A percentile compares a stretch with the other conserved stretches of the same genome.
Evolutionary conservation across 1,284 basidiomycete species (phyloP).

Genomic region (Fistulina hepatica): DNA sequence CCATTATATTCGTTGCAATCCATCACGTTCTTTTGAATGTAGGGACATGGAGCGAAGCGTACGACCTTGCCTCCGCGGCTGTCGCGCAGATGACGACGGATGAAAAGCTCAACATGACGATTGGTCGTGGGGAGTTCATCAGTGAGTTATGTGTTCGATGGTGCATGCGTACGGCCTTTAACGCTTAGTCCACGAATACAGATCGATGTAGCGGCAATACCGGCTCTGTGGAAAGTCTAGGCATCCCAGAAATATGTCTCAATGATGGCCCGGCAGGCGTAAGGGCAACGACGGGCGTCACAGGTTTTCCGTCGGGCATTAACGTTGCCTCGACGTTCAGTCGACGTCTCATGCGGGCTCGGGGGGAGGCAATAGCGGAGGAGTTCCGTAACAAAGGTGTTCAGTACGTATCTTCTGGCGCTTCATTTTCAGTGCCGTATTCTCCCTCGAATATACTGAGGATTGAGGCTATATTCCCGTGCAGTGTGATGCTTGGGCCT

Average conservation of each 20-base stretch:
- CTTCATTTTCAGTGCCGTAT: no score
- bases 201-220: slow-evolving; percentile 55
- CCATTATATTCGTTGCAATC: no score
- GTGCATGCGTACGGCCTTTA: background rate
- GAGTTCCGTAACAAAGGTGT: slow-evolving; percentile 70
- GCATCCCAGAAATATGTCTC: slow-evolving; percentile 34
- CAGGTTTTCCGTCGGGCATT: slow-evolving; percentile 43
- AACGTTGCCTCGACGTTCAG: slow-evolving; percentile 46
- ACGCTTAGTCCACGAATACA: slow-evolving; percentile 12
- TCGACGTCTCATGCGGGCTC: slow-evolving; percentile 40
- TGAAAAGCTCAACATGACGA: slow-evolving; percentile 40
- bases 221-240: slow-evolving; percentile 32
- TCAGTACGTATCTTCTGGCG: slow-evolving; percentile 37
- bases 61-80: slow-evolving; percentile 26
- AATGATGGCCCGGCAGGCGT: slow-evolving; percentile 50
- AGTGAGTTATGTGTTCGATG: slow-evolving; percentile 20
- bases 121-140: slow-evolving; percentile 36
- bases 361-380: slow-evolving; percentile 61
- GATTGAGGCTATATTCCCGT: no score
- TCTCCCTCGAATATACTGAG: no score
- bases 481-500: slow-evolving; percentile 44
- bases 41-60: slow-evolving; percentile 33
- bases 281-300: slow-evolving; percentile 38
- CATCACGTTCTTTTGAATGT: no score
- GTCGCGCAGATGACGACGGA: slow-evolving; percentile 31